Evolutionary conservation across 2,329 filamentous ascomycete genomes (phyloP), one percentile per base, ranked within the genome.

Genomic region (Colletotrichum sp.): DNA sequence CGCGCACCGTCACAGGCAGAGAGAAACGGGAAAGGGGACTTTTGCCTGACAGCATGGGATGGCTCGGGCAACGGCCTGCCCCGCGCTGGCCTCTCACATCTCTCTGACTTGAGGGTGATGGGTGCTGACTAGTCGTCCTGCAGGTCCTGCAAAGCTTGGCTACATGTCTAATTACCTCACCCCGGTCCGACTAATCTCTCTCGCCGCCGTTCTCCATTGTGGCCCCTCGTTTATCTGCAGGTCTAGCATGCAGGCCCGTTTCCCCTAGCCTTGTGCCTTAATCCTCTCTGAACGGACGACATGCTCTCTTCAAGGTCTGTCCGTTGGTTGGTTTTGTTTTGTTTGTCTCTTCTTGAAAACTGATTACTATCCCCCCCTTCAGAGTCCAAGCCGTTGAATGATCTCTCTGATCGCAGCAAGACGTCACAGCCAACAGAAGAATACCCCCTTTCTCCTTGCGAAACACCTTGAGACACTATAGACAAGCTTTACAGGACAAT

Each of bases 151-250:
- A 64, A 73, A 67, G 73, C 69, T 75, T 75, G 73, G 64, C 73
- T 61, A 60, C 52, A 64, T 64, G 34, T 38, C 57, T 30, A 63
- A 61, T 55, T 63, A 52, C 34, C 55, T 21, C 32, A 36, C 18
- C 67, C 64, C 64, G 21, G 64, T 58, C 28, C 10, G 32, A 57
- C 57, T 63, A 68, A 75, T 68, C 63, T 67, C 73, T 32, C 34
- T 67, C 58, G 34, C 52, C 38, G 64, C 67, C 28, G 36, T 48
- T 68, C 52, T 52, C 61, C 32, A 68, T 60, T 70, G 55, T 63
- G 32, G 26, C 18, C 30, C 63, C 70, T 73, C 73, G 73, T 75
- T 73, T 75, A 75, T 75, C 73, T 73, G 73, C 64, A 75, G 69
- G 61, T 52, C 30, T 26, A 58, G 63, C 9, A 26, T 65, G 38